phyloP scores from a whole-genome alignment of 305 asterid genomes.

The Nicotiana rustica region DNA sequence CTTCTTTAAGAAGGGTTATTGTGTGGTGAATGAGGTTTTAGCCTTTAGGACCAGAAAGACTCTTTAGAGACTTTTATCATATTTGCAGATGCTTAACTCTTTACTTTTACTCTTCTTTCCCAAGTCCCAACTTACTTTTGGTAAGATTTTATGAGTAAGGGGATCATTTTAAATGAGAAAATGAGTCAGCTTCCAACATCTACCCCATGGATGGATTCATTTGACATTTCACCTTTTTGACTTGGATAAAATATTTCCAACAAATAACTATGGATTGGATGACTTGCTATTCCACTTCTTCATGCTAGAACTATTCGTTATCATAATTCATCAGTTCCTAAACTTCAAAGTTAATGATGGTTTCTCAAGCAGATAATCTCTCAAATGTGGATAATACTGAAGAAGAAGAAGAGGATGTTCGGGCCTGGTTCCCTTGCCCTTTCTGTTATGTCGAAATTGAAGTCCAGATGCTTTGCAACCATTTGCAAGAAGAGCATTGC shows the following conservation, averaged over 20 bases:
- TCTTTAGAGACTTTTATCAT: background rate
- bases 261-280: slow-evolving; percentile 2
- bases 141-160: background rate
- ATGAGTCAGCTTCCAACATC: slow-evolving; percentile 31
- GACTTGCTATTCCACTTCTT: slow-evolving; percentile 26
- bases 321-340: too few relatives aligned
- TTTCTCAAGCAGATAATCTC: slow-evolving; percentile 50
- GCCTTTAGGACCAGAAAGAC: slow-evolving; percentile 2
- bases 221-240: background rate
- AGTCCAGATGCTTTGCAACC: slow-evolving; percentile 69
- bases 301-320: background rate
- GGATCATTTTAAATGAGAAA: background rate
- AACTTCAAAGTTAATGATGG: background rate
- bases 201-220: background rate
- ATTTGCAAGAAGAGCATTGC: slow-evolving; percentile 88
- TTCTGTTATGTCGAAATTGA: slow-evolving; percentile 81
- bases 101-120: background rate
- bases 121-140: background rate
- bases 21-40: slow-evolving; percentile 15
- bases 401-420: slow-evolving; percentile 65
- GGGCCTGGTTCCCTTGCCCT: slow-evolving; percentile 95
- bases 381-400: slow-evolving; percentile 45
- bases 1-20: background rate
- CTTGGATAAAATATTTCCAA: background rate
- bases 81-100: background rate